Evolutionary conservation across 2,329 filamentous ascomycete genomes (phyloP).

Genomic region (Coniochaeta hoffmannii): DNA sequence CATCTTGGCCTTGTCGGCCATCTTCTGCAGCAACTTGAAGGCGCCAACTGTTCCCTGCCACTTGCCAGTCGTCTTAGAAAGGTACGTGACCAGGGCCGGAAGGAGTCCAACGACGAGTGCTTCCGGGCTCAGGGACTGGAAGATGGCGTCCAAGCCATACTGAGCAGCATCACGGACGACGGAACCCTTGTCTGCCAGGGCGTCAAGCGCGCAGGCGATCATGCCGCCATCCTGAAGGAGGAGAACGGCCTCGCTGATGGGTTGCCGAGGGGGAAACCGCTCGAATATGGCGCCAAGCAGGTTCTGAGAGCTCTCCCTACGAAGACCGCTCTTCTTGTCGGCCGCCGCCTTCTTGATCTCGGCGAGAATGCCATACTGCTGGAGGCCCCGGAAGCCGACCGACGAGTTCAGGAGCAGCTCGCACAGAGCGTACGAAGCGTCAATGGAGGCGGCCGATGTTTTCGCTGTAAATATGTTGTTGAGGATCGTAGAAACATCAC

Average conservation of each 20-base stretch:
- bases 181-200: slow-evolving; percentile 80
- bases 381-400: slow-evolving; percentile 45
- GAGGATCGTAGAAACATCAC: slow-evolving; percentile 59
- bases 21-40: slow-evolving; percentile 76
- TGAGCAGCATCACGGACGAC: slow-evolving; percentile 87
- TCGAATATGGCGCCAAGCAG: slow-evolving; percentile 91
- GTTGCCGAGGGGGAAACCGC: slow-evolving; percentile 71
- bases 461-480: slow-evolving; percentile 61
- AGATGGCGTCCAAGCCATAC: slow-evolving; percentile 87
- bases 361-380: slow-evolving; percentile 44
- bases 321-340: slow-evolving; percentile 88
- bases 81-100: slow-evolving; percentile 66
- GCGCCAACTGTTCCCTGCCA: slow-evolving; percentile 95
- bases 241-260: slow-evolving; percentile 72
- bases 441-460: slow-evolving; percentile 61
- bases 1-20: slow-evolving; percentile 92
- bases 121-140: slow-evolving; percentile 71
- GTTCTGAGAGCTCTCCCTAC: slow-evolving; percentile 89
- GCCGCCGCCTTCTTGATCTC: slow-evolving; percentile 65
- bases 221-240: slow-evolving; percentile 73
- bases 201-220: slow-evolving; percentile 68
- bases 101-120: slow-evolving; percentile 76
- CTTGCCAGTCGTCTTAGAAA: slow-evolving; percentile 80
- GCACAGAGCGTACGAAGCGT: slow-evolving; percentile 55
- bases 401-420: slow-evolving; percentile 43